phyloP scores from a whole-genome alignment of 2,329 filamentous ascomycete species.

The Gaeumannomyces tritici region DNA sequence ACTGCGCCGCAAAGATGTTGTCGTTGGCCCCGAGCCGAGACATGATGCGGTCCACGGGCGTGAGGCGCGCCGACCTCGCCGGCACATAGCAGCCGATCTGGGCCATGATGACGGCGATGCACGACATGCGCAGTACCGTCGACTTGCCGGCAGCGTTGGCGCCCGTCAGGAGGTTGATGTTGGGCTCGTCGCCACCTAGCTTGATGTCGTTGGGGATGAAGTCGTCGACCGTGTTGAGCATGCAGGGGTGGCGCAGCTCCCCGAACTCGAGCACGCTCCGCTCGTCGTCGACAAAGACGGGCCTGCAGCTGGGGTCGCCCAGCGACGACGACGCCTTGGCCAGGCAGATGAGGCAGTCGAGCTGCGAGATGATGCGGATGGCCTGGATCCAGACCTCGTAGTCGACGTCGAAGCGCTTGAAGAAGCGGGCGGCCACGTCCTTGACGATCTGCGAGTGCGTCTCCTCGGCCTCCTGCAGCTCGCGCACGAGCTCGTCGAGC shows the following conservation, averaged over 20 bases:
- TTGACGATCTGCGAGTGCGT: slow-evolving; percentile 86
- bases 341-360: slow-evolving; percentile 90
- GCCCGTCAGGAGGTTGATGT: slow-evolving; percentile 86
- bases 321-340: slow-evolving; percentile 79
- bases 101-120: slow-evolving; percentile 92
- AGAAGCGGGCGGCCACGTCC: slow-evolving; percentile 76
- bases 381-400: slow-evolving; percentile 80
- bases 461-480: slow-evolving; percentile 89
- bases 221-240: slow-evolving; percentile 78
- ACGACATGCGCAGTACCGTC: slow-evolving; percentile 91
- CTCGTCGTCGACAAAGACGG: slow-evolving; percentile 75
- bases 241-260: slow-evolving; percentile 90
- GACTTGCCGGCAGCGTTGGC: slow-evolving; percentile 98
- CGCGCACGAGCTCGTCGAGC: slow-evolving; percentile 70
- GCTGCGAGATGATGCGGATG: slow-evolving; percentile 81
- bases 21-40: slow-evolving; percentile 94
- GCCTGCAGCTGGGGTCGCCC: slow-evolving; percentile 80
- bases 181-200: slow-evolving; percentile 70
- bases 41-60: slow-evolving; percentile 96
- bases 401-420: slow-evolving; percentile 76
- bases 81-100: slow-evolving; percentile 93
- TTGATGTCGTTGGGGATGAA: slow-evolving; percentile 95
- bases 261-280: slow-evolving; percentile 84
- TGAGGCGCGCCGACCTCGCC: slow-evolving; percentile 70
- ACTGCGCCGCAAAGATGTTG: slow-evolving; percentile 97